Evolutionary conservation across 345 rosid genomes (phyloP), one percentile per base, ranked within the genome.

Genomic region (Viola odorata): DNA sequence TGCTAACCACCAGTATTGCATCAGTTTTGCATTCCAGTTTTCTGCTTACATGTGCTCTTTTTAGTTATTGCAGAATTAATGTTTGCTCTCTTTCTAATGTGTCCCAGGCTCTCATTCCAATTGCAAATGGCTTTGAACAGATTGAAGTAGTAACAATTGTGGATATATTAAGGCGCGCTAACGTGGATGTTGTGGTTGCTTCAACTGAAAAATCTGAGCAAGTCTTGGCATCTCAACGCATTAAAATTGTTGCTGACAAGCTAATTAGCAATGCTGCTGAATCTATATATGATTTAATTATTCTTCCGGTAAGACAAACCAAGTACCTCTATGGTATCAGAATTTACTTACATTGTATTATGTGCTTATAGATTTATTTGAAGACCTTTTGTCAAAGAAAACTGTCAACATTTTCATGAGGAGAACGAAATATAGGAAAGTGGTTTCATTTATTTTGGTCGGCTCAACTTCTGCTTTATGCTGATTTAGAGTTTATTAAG

Each of bases 41-140:
- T 32, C 45, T 11, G 12, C 13, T 47, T n/a, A 47, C n/a, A 10
- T 6, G 3, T 40, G 7, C 47, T 16, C 60, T 47, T 7, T 7
- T 3, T 0, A 9, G 8, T 68, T 61, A 3, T 50, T n/a, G 3
- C 44, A 16, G 52, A 37, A 44, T 58, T 64, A 41, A 62, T 0
- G 32, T 23, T 0, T 23, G 32, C 32, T 23, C 32, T 39, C 40
- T 37, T 45, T 68, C 53, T 37, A 63, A 64, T 67, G 66, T 65
- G 41, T 12, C 39, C 48, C 81, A 92, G 96, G 91, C 87, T 68
- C 94, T 92, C 37, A 64, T 92, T 69, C 91, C 97, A 12, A 79
- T 84, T 69, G 96, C 96, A 69, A 87, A 89, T 62, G 97, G 96
- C 47, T 89, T 85, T 62, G 91, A 87, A 73, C 96, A 71, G 68